These are phyloP conservation scores for Sporothrix globosa DNA, from an alignment of 2,329 filamentous ascomycete genomes.

Conservation along the genomic window DNA sequence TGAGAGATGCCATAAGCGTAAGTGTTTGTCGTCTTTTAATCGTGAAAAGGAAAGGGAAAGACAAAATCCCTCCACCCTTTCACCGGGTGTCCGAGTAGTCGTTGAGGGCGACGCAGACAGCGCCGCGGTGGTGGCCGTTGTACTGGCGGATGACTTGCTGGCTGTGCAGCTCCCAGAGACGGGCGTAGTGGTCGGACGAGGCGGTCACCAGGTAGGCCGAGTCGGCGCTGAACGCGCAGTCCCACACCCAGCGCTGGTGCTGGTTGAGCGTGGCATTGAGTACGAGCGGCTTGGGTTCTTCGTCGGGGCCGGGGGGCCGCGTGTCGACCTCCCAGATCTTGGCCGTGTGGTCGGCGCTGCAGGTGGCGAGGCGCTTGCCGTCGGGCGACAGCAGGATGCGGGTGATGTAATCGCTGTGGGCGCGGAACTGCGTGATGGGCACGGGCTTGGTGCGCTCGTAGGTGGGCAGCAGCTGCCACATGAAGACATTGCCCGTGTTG, in stretches of 20 bases:
- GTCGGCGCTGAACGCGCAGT: constrained; percentile 92
- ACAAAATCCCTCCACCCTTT: no score
- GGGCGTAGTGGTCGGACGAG: constrained; percentile 89
- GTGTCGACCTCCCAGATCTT: constrained; percentile 95
- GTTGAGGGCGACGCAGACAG: constrained; percentile 90
- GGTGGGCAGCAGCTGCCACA: constrained; percentile 89
- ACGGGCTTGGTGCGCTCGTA: constrained; percentile 81
- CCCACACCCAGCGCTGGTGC: constrained; percentile 97
- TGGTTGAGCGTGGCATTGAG: constrained; percentile 85
- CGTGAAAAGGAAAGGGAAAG: no score
- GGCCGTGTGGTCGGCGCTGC: constrained; percentile 88
- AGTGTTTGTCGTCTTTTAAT: background rate
- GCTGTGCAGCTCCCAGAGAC: constrained; percentile 84
- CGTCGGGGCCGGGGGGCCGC: constrained; percentile 50
- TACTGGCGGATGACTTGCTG: constrained; percentile 93
- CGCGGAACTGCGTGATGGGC: constrained; percentile 84
- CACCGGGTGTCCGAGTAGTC: constrained; percentile 69
- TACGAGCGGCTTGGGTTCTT: constrained; percentile 65
- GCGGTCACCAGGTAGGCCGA: constrained; percentile 91
- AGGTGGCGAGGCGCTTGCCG: constrained; percentile 91
- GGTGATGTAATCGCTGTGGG: constrained; percentile 90
- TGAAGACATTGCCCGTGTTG: constrained; percentile 93
- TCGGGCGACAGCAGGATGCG: constrained; percentile 89
- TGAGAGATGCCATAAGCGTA: no score
- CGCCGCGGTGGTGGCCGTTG: constrained; percentile 89